Evolutionary conservation across 2,329 filamentous ascomycete species (phyloP).

Genomic region (Biscogniauxia mediterranea): DNA sequence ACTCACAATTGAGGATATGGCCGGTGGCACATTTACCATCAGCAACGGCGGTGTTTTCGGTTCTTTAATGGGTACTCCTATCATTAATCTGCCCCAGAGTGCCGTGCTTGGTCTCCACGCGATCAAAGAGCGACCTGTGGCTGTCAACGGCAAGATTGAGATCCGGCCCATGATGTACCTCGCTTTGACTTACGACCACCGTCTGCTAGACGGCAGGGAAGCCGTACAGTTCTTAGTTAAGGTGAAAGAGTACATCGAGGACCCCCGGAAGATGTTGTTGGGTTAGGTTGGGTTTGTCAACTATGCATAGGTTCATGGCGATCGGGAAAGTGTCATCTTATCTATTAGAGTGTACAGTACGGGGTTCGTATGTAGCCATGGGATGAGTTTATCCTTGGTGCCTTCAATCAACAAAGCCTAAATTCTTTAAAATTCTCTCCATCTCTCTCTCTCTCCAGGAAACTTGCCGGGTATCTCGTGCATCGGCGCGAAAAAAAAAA

Average conservation of each 20-base stretch:
- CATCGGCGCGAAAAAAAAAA: too few relatives aligned
- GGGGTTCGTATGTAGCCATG: not conserved
- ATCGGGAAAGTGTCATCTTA: conserved; percentile 5
- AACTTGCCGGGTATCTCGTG: too few relatives aligned
- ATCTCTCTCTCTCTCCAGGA: too few relatives aligned
- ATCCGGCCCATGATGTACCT: conserved; percentile 99
- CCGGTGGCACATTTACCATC: conserved; percentile 96
- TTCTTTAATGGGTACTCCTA: conserved; percentile 94
- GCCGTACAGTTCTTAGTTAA: conserved; percentile 95
- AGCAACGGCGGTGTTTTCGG: conserved; percentile 97
- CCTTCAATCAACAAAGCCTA: not conserved
- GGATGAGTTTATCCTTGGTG: not conserved
- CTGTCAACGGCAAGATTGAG: conserved; percentile 89
- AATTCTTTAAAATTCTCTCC: not conserved
- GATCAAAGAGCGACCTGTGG: conserved; percentile 92
- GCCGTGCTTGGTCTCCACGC: conserved; percentile 91
- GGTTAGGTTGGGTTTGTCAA: conserved; percentile 10
- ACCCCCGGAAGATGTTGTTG: conserved; percentile 87
- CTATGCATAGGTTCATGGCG: conserved; percentile 3
- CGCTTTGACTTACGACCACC: conserved; percentile 95
- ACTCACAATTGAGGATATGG: conserved; percentile 98
- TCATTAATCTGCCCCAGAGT: conserved; percentile 95
- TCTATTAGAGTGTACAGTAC: conserved; percentile 13
- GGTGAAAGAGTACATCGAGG: conserved; percentile 97
- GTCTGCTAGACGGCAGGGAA: conserved; percentile 90